Evolutionary conservation across 441 rosid species (phyloP).

Genomic region (Brassica hybrid): DNA sequence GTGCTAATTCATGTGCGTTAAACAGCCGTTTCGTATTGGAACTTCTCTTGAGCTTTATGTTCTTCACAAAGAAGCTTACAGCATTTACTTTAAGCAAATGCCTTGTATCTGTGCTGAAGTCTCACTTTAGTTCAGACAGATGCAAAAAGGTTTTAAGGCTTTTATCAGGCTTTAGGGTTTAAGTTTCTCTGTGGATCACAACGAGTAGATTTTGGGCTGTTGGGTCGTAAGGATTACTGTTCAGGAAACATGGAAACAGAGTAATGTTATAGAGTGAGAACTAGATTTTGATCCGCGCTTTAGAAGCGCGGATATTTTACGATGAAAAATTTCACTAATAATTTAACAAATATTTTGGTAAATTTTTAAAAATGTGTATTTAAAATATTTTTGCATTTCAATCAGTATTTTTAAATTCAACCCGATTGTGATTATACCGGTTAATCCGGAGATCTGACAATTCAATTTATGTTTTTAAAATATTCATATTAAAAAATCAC

Average conservation of each 20-base stretch:
- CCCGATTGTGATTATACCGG: too few species aligned
- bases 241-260: constrained; percentile 9
- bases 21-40: constrained; percentile 5
- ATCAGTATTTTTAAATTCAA: too few species aligned
- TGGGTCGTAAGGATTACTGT: neutral
- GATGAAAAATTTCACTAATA: too few species aligned
- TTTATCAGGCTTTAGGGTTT: neutral
- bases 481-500: too few species aligned
- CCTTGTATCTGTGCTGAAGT: constrained; percentile 29
- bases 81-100: constrained; percentile 25
- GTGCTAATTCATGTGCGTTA: too few species aligned
- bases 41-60: constrained; percentile 19
- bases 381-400: too few species aligned
- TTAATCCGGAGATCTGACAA: too few species aligned
- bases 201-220: neutral
- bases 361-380: too few species aligned
- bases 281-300: too few species aligned
- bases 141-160: neutral
- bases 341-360: too few species aligned
- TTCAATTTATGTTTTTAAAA: too few species aligned
- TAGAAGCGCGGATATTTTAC: too few species aligned
- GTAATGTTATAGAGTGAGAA: neutral
- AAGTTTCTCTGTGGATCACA: constrained; percentile 12
- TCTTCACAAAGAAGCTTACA: constrained; percentile 24
- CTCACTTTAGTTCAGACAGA: constrained; percentile 2